Evolutionary conservation across 768 basidiomycete genomes (phyloP).

Genomic region (Baorangia bicolor): DNA sequence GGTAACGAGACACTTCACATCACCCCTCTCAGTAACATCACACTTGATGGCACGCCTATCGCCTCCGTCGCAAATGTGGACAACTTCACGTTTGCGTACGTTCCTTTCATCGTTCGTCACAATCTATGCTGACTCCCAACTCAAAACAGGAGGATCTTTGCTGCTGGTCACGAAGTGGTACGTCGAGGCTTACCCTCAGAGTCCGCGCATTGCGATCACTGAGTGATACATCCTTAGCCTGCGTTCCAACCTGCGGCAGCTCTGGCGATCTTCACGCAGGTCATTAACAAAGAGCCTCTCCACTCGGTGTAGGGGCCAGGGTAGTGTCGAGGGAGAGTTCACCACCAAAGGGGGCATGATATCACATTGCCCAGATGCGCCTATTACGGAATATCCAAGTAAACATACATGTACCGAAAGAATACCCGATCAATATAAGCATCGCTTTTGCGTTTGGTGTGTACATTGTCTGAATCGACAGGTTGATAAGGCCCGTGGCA

Average conservation of each 20-base stretch:
- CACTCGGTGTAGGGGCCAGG: slow-evolving; percentile 43
- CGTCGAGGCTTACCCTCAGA: slow-evolving; percentile 22
- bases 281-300: slow-evolving; percentile 49
- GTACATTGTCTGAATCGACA: slow-evolving; percentile 82
- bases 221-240: slow-evolving; percentile 37
- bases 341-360: background rate
- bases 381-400: slow-evolving; percentile 56
- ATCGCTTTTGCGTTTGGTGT: slow-evolving; percentile 54
- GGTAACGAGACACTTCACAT: slow-evolving; percentile 39
- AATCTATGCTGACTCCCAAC: background rate
- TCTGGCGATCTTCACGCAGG: slow-evolving; percentile 57
- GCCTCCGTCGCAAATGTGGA: slow-evolving; percentile 64
- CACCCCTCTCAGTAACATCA: slow-evolving; percentile 53
- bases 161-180: slow-evolving; percentile 63
- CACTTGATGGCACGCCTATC: slow-evolving; percentile 49
- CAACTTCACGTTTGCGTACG: slow-evolving; percentile 67
- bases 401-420: slow-evolving; percentile 51
- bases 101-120: slow-evolving; percentile 6
- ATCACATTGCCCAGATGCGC: slow-evolving; percentile 34
- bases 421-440: slow-evolving; percentile 60
- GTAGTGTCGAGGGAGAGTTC: background rate
- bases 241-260: slow-evolving; percentile 61
- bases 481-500: slow-evolving; percentile 79
- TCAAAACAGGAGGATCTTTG: slow-evolving; percentile 48
- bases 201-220: background rate